phyloP scores from a whole-genome alignment of 2,329 filamentous ascomycete species.

The Diaporthe citri region DNA sequence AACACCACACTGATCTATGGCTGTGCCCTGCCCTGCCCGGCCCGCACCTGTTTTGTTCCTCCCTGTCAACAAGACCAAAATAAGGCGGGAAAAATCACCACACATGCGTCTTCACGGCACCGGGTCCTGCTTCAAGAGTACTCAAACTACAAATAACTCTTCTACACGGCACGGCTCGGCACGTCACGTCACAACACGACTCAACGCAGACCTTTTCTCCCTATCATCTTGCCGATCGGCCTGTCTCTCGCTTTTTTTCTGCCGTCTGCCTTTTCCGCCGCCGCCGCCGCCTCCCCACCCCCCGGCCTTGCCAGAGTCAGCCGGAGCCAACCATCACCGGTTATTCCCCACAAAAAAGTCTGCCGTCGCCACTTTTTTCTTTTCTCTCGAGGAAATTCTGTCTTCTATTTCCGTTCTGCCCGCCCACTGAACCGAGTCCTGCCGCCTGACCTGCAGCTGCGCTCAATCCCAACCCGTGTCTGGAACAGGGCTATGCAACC shows the following conservation, averaged over 20 bases:
- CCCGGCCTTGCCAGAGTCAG: conserved; percentile 9
- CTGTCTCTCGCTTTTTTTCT: conserved; percentile 16
- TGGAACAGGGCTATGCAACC: conserved; percentile 28
- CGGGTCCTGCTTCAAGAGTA: neutral
- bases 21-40: neutral
- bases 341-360: conserved; percentile 33
- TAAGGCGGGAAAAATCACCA: neutral
- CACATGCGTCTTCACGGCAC: neutral
- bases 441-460: conserved; percentile 19
- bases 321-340: conserved; percentile 15
- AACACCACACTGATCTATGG: neutral
- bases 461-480: conserved; percentile 6
- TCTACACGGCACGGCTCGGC: neutral
- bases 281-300: too few species aligned
- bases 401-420: conserved; percentile 28
- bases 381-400: conserved; percentile 1
- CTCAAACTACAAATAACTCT: neutral
- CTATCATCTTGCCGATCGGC: neutral
- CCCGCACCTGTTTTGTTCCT: neutral
- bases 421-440: conserved; percentile 22
- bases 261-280: conserved; percentile 17
- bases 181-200: neutral
- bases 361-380: conserved; percentile 33
- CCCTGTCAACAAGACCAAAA: neutral
- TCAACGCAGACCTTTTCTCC: neutral